Evolutionary conservation across 192 early-diverging fungal species (phyloP).

Genomic region (Backusella tarrabulga): DNA sequence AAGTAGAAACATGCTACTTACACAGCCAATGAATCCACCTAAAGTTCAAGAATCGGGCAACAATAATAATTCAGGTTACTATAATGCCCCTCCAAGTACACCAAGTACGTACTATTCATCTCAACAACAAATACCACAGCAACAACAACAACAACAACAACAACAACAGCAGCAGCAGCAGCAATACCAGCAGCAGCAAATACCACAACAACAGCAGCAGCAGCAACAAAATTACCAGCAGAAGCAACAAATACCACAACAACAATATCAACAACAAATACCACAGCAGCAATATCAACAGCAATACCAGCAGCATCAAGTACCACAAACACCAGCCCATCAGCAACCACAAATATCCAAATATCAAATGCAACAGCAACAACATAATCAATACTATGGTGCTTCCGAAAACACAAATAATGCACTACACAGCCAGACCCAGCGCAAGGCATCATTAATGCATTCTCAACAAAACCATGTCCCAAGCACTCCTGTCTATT

Average conservation of each 20-base stretch:
- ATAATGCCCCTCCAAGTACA: neutral
- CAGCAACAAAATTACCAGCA: neutral
- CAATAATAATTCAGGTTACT: neutral
- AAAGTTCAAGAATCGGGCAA: neutral
- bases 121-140: neutral
- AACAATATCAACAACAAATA: constrained; percentile 7
- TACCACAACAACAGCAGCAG: neutral
- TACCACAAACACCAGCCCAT: neutral
- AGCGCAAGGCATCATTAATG: neutral
- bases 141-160: neutral
- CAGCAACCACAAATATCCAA: neutral
- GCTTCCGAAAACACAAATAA: neutral
- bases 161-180: neutral
- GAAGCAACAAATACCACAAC: neutral
- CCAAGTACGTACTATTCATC: neutral
- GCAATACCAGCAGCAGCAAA: neutral
- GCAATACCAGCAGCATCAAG: constrained; percentile 4
- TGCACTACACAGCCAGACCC: neutral
- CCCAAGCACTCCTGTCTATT: neutral
- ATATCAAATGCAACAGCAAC: neutral
- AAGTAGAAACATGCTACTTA: neutral
- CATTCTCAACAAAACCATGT: neutral
- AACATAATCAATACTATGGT: neutral
- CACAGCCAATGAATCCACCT: constrained; percentile 6
- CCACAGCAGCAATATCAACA: neutral